Evolutionary conservation across 768 basidiomycete species (phyloP).

Genomic region (Naematelia encephala): DNA sequence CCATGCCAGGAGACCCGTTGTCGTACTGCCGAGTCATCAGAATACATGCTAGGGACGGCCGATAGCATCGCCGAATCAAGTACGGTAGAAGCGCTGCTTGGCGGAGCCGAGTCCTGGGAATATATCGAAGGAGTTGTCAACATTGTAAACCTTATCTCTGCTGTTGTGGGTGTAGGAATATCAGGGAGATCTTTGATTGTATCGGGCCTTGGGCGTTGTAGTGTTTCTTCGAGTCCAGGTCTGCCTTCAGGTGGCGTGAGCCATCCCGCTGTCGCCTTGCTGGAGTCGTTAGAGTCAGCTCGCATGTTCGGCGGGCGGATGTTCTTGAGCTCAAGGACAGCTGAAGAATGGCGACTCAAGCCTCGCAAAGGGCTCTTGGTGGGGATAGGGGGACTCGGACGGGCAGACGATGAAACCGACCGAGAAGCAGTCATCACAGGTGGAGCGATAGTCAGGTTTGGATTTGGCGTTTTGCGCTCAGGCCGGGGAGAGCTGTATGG

Average conservation of each 20-base stretch:
- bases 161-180: not conserved
- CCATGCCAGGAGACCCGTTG: not conserved
- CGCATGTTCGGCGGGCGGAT: not conserved
- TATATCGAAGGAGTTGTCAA: constrained; percentile 23
- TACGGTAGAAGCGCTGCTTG: not conserved
- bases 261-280: not conserved
- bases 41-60: not conserved
- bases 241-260: not conserved
- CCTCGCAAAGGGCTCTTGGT: constrained; percentile 33
- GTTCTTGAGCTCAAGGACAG: not conserved
- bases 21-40: not conserved
- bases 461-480: constrained; percentile 9
- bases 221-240: not conserved
- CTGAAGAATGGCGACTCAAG: constrained; percentile 19
- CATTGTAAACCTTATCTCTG: constrained; percentile 28
- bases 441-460: constrained; percentile 6
- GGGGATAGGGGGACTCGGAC: constrained; percentile 39
- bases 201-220: not conserved
- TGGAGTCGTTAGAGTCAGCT: not conserved
- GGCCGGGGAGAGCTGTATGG: not conserved
- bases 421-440: constrained; percentile 5
- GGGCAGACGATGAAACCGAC: not conserved
- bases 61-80: not conserved
- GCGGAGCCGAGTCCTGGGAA: constrained; percentile 32
- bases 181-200: constrained; percentile 1